A percentile compares a stretch with the other conserved stretches of the same genome.
These are phyloP conservation scores for Alternaria panax DNA, from an alignment of 2,329 filamentous ascomycete species.

Conservation along the genomic window DNA sequence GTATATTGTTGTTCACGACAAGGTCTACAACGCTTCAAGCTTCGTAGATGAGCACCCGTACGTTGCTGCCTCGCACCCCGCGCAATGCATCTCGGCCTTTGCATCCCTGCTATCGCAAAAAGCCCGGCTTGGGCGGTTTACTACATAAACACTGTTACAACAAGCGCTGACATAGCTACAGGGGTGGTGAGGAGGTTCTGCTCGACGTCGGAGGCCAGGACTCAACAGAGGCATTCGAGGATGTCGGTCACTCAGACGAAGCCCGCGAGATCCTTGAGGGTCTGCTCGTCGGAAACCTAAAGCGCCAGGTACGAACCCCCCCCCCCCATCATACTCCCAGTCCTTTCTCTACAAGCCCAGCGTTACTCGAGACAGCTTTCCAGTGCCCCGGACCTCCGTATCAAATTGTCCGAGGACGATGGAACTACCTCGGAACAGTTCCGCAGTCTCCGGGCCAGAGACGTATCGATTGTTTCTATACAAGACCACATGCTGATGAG, in stretches of 20 bases:
- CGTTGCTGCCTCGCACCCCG: conserved; percentile 44
- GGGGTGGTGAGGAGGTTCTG: conserved; percentile 97
- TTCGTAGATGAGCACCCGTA: conserved; percentile 98
- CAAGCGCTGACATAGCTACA: conserved; percentile 52
- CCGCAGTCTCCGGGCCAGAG: conserved; percentile 13
- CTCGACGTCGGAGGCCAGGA: conserved; percentile 96
- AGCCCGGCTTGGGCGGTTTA: conserved; percentile 5
- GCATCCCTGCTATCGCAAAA: conserved; percentile 4
- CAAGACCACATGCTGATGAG: conserved; percentile 8
- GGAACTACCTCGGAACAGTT: conserved; percentile 28
- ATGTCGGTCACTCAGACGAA: conserved; percentile 98
- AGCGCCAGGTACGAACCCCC: conserved; percentile 44
- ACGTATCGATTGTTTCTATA: background rate
- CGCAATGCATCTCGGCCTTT: conserved; percentile 5
- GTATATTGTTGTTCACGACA: conserved; percentile 91
- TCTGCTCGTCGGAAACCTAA: conserved; percentile 48
- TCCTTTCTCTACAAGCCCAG: background rate
- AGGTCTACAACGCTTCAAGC: conserved; percentile 87
- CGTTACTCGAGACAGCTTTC: background rate
- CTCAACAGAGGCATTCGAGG: conserved; percentile 97
- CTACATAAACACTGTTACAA: background rate
- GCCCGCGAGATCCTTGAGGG: conserved; percentile 87
- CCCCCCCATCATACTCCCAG: background rate
- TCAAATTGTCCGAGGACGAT: background rate
- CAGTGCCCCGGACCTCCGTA: background rate